Conservation (phyloP, 495 filamentous ascomycete species). For the Tuber aestivum region DNA sequence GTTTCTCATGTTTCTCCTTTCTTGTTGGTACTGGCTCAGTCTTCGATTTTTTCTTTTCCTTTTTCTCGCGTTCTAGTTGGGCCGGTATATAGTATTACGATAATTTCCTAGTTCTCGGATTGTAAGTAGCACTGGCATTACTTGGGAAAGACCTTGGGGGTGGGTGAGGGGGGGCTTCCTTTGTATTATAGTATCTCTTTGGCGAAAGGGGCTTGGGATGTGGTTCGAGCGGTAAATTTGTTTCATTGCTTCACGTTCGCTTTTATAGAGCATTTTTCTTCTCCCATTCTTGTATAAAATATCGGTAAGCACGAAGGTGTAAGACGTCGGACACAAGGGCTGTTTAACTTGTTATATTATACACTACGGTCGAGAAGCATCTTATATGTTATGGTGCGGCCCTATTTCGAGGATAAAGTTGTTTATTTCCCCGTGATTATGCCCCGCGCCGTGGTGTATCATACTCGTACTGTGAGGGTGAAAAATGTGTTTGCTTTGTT, state of each 20-base stretch:
- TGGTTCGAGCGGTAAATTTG: neutral
- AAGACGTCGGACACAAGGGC: neutral
- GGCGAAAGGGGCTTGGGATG: neutral
- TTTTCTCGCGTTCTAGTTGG: neutral
- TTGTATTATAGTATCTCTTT: slow-evolving; percentile 4
- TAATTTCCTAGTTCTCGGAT: slow-evolving; percentile 1
- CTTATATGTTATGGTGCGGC: neutral
- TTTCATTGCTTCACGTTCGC: neutral
- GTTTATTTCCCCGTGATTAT: neutral
- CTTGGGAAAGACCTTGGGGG: neutral
- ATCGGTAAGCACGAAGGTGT: neutral
- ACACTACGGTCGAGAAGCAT: neutral
- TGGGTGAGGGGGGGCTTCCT: neutral
- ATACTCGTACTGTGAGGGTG: neutral
- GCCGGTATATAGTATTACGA: neutral
- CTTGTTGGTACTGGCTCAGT: neutral
- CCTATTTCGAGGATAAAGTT: neutral
- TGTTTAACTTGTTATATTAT: neutral
- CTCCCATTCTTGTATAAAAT: neutral
- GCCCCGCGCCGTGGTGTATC: neutral
- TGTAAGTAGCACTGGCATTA: neutral
- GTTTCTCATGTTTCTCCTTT: neutral
- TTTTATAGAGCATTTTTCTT: neutral
- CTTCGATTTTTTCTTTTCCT: neutral
- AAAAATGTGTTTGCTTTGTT: too few species aligned